Conservation (phyloP, 2,329 filamentous ascomycete genomes). For the Phyllosticta paracitricarpa region DNA sequence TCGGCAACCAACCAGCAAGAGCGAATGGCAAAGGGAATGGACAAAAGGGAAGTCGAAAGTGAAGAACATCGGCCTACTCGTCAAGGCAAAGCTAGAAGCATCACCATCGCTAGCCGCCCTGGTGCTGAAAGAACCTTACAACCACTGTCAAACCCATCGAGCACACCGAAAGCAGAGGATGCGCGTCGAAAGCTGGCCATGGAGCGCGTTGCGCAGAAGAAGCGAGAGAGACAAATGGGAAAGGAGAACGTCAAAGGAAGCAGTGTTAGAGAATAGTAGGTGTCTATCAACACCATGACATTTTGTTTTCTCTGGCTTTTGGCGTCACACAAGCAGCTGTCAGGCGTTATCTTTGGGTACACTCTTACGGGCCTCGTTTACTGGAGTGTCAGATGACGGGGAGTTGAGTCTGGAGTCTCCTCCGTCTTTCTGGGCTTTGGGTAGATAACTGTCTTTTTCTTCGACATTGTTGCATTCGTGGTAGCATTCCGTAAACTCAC, state of each 20-base stretch:
- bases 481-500: too few relatives aligned
- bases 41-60: background rate
- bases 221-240: conserved; percentile 6
- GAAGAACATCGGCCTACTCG: background rate
- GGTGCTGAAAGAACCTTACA: background rate
- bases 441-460: too few relatives aligned
- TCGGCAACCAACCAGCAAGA: background rate
- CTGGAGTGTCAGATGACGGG: background rate
- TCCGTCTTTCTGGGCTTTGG: too few relatives aligned
- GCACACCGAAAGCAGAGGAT: background rate
- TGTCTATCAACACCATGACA: conserved; percentile 1
- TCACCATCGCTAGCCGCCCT: background rate
- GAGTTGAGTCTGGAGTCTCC: too few relatives aligned
- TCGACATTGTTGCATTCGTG: too few relatives aligned
- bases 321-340: background rate
- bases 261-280: background rate
- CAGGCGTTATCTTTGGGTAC: background rate
- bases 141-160: background rate
- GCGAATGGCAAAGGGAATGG: background rate
- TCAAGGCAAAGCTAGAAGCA: background rate
- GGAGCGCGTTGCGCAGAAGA: conserved; percentile 5
- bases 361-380: background rate
- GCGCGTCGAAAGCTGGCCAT: conserved; percentile 1
- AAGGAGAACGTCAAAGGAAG: conserved; percentile 1
- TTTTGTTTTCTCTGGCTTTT: background rate